These are phyloP conservation scores for Balakata baccata DNA, from an alignment of 345 rosid genomes.

Conservation along the genomic window DNA sequence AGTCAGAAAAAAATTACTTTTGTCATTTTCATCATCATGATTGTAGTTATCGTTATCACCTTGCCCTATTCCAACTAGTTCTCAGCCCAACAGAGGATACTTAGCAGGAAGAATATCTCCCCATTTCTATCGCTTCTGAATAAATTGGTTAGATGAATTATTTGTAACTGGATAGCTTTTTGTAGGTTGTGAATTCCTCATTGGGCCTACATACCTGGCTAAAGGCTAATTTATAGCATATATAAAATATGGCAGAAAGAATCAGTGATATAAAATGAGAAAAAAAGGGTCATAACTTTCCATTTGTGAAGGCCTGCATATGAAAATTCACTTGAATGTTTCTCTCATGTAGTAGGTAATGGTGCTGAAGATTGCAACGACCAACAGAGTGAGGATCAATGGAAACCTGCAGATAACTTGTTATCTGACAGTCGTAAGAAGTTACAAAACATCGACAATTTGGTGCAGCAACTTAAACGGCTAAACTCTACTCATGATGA, in stretches of 20 bases:
- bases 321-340: slow-evolving; percentile 30
- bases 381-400: slow-evolving; percentile 39
- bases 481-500: slow-evolving; percentile 85
- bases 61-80: too few species aligned
- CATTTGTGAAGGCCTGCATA: not conserved
- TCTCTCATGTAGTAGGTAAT: slow-evolving; percentile 39
- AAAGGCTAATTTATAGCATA: not conserved
- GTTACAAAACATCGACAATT: slow-evolving; percentile 72
- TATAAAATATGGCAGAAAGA: not conserved
- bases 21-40: too few species aligned
- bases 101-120: too few species aligned
- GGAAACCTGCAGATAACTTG: slow-evolving; percentile 44
- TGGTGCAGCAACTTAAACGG: slow-evolving; percentile 83
- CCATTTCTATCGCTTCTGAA: too few species aligned
- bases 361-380: slow-evolving; percentile 29
- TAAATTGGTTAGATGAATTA: too few species aligned
- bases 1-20: too few species aligned
- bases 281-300: too few species aligned
- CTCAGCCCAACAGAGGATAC: too few species aligned
- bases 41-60: too few species aligned
- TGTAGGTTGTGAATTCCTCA: too few species aligned
- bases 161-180: not conserved
- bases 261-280: not conserved
- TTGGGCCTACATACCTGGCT: not conserved
- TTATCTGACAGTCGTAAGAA: slow-evolving; percentile 59